Evolutionary conservation across 345 rosid species (phyloP), one percentile per base, ranked within the genome.

Genomic region (Gynandropsis gynandra): DNA sequence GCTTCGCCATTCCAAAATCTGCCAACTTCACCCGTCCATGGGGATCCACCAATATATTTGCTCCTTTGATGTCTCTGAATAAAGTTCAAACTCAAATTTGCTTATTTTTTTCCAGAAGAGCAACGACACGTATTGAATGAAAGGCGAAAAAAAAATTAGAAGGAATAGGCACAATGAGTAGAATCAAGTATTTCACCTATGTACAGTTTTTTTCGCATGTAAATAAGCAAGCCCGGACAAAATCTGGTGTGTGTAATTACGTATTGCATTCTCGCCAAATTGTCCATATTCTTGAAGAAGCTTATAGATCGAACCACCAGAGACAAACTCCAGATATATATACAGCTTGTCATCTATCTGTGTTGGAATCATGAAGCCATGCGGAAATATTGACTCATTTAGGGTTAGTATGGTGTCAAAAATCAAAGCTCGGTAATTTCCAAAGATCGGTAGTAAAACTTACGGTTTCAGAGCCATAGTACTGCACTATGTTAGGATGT

Each of bases 251-350:
- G 95, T 82, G 50, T 76, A 85, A 69, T 73, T 85, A 13, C 87
- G 85, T 62, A 85, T 82, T 36, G 78, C 87, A 65, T 53, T 63
- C 62, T 82, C 95, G 21, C 87, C 80, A 12, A 85, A 76, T 46
- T 67, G 72, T 12, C 95, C 90, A 54, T 85, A 85, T 17, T 85
- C 95, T 56, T 74, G 85, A 69, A 85, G 95, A 55, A 85, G 74
- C 67, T 85, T 85, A 72, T 85, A 74, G 42, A 85, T 85, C 27
- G 95, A 85, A 50, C 95, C 95, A 42, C 85, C 95, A 35, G 95
- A 82, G 38, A 85, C 85, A 50, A 78, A 85, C 70, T 85, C 90
- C 70, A 85, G 65, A 72, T 85, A 85, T 73, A 85, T 81, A 62
- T 74, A 85, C 60, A 82, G 67, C 52, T 64, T 80, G 71, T 85